Percentiles rank a stretch among this genome's conserved stretches.
phyloP scores from a whole-genome alignment of 495 filamentous ascomycete genomes.

The Lophiotrema nucula region DNA sequence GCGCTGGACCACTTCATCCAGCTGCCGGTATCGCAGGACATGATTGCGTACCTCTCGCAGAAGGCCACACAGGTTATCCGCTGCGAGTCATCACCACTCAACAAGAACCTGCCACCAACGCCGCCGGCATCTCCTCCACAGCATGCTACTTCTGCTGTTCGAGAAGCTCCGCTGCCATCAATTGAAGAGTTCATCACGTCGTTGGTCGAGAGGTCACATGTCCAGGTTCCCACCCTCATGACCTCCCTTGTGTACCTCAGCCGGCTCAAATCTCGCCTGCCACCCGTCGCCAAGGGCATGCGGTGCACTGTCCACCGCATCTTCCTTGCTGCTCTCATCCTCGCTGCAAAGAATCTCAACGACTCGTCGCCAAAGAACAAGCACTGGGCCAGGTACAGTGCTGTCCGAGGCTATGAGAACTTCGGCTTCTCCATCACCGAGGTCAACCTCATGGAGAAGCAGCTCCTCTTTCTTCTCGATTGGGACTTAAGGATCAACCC shows the following conservation, averaged over 20 bases:
- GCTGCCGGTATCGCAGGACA: slow-evolving; percentile 72
- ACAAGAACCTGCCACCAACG: slow-evolving; percentile 63
- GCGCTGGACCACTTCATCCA: slow-evolving; percentile 90
- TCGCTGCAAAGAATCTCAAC: slow-evolving; percentile 77
- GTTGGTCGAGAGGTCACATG: slow-evolving; percentile 86
- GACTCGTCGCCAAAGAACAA: slow-evolving; percentile 99
- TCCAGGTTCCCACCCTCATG: slow-evolving; percentile 97
- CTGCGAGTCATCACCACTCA: slow-evolving; percentile 64
- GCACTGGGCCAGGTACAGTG: slow-evolving; percentile 94
- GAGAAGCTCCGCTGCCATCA: slow-evolving; percentile 63
- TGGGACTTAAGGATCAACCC: slow-evolving; percentile 86
- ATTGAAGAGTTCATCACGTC: slow-evolving; percentile 88
- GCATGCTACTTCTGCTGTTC: slow-evolving; percentile 44
- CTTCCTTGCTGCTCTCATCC: slow-evolving; percentile 76
- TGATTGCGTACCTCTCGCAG: slow-evolving; percentile 80
- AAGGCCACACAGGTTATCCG: slow-evolving; percentile 87
- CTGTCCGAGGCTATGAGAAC: slow-evolving; percentile 67
- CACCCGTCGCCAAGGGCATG: slow-evolving; percentile 94
- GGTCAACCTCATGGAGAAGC: slow-evolving; percentile 98
- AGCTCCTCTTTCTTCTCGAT: slow-evolving; percentile 87
- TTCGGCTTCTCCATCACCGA: slow-evolving; percentile 94
- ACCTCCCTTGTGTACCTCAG: slow-evolving; percentile 89
- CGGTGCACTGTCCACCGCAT: slow-evolving; percentile 93
- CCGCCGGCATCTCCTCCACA: slow-evolving; percentile 66
- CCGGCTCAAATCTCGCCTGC: slow-evolving; percentile 76